A percentile compares a stretch with the other conserved stretches of the same genome.
These are phyloP conservation scores for Boletus vermiculosoides DNA, from an alignment of 768 basidiomycete species.

Conservation along the genomic window DNA sequence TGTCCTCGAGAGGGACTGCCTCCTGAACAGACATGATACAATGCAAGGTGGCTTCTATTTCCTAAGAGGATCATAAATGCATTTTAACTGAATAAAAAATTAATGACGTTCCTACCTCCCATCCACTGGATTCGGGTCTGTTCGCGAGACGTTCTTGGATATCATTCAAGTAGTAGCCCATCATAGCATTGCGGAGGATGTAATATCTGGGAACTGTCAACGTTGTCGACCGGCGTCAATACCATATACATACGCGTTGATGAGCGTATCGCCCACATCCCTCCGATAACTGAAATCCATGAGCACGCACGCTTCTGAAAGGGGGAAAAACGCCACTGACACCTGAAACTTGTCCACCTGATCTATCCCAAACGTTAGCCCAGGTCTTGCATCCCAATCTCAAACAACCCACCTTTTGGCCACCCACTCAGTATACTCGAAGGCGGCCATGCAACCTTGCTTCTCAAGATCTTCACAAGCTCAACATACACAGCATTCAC, in stretches of 20 bases:
- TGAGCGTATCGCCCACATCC: slow-evolving; percentile 83
- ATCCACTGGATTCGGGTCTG: slow-evolving; percentile 47
- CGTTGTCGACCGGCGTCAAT: background rate
- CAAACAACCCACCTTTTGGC: slow-evolving; percentile 59
- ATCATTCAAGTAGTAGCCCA: slow-evolving; percentile 65
- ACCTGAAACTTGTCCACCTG: slow-evolving; percentile 77
- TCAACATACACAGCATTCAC: slow-evolving; percentile 80
- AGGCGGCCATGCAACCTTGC: slow-evolving; percentile 74
- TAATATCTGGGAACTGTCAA: slow-evolving; percentile 61
- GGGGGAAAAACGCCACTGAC: slow-evolving; percentile 41
- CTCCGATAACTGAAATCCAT: slow-evolving; percentile 62
- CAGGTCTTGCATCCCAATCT: background rate
- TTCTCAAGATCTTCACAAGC: slow-evolving; percentile 65
- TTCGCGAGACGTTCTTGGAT: slow-evolving; percentile 53
- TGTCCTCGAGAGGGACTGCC: slow-evolving; percentile 65
- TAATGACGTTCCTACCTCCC: slow-evolving; percentile 60
- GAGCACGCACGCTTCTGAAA: background rate
- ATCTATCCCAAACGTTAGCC: slow-evolving; percentile 44
- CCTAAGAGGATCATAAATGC: slow-evolving; percentile 42
- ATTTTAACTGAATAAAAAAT: background rate
- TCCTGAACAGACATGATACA: slow-evolving; percentile 87
- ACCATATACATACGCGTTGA: slow-evolving; percentile 67
- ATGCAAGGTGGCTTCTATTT: slow-evolving; percentile 83
- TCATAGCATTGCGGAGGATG: slow-evolving; percentile 80
- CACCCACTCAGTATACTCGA: slow-evolving; percentile 46